A percentile compares a stretch with the other conserved stretches of the same genome.
Evolutionary conservation across 768 basidiomycete genomes (phyloP).

Genomic region (Candolleomyces aberdarensis): DNA sequence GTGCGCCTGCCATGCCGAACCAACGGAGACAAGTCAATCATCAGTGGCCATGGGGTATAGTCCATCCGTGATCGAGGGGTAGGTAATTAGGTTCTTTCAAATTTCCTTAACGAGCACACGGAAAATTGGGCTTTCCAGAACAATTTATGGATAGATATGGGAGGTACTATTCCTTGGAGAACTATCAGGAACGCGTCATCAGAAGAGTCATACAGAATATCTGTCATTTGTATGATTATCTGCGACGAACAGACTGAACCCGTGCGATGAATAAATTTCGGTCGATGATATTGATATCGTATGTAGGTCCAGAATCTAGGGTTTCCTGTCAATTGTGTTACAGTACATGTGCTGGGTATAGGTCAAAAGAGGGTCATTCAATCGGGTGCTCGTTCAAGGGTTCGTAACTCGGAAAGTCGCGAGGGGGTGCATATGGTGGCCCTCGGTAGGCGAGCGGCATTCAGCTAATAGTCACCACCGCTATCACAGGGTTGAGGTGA

Average conservation of each 20-base stretch:
- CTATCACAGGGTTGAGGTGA: constrained; percentile 45
- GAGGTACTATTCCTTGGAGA: too few relatives aligned
- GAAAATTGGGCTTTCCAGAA: background rate
- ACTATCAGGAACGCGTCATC: background rate
- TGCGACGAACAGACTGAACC: too few relatives aligned
- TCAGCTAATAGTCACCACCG: constrained; percentile 25
- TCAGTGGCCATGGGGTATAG: background rate
- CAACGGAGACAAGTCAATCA: too few relatives aligned
- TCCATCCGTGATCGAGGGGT: background rate
- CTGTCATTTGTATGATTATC: background rate
- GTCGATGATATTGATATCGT: too few relatives aligned
- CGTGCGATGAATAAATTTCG: too few relatives aligned
- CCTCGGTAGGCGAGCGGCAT: background rate
- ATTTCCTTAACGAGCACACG: background rate
- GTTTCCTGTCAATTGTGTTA: too few relatives aligned
- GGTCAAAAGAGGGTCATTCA: too few relatives aligned
- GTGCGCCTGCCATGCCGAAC: too few relatives aligned
- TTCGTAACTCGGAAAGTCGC: background rate
- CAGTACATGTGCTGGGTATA: too few relatives aligned
- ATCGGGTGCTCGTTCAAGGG: background rate
- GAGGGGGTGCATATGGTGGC: background rate
- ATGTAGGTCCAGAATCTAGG: too few relatives aligned
- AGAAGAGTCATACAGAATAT: background rate
- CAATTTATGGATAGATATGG: too few relatives aligned
- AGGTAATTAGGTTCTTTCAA: background rate